Base-by-base conservation (phyloP, 495 filamentous ascomycete species). In the Lasiosphaeriaceae sp. region DNA sequence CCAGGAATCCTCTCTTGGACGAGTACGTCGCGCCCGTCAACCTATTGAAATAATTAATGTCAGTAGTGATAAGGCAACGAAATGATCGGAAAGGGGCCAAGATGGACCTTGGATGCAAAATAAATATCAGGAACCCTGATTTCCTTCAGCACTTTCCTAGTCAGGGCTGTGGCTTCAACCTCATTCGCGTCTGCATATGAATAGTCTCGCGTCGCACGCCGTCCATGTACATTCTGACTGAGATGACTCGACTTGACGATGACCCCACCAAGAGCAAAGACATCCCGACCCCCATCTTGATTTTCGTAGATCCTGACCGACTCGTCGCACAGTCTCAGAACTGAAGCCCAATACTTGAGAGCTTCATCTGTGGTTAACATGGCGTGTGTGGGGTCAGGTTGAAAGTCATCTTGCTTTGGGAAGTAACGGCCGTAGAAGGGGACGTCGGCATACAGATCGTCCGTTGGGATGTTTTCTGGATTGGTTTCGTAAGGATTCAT, bases 231-330 rank as follows among this genome's bases (percentile, higher is more conserved):
- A 55, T 22, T 11, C 24, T 17, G 31, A 29, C 29, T 74, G 39
- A 76, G 70, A 59, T 76, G 72, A 50, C 68, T 74, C 4, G 74
- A 76, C 57, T 77, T 80, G 45, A 80, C 64, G 45, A 80, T 76
- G 14, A 75, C 64, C 48, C 69, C 74, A n/a, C 77, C 75, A 41
- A 77, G 60, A 20, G 74, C 72, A 52, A 77, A 77, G 8, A 77
- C 72, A 55, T 78, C 74, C 16, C 73, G 69, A 8, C 69, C 74
- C 17, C 66, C 72, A 29, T 70, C 67, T n/a, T 65, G 61, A 53
- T 55, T 66, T 12, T 62, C 62, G 41, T 76, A 76, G 20, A 76
- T 75, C 39, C 69, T 47, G 47, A 44, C 62, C 1, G 58, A 50
- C 50, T 66, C 61, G 23, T 61, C 62, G 60, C 74, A 77, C 17